These are phyloP conservation scores for Pseudogymnoascus sp. DNA, from an alignment of 2,329 filamentous ascomycete species.

Conservation along the genomic window DNA sequence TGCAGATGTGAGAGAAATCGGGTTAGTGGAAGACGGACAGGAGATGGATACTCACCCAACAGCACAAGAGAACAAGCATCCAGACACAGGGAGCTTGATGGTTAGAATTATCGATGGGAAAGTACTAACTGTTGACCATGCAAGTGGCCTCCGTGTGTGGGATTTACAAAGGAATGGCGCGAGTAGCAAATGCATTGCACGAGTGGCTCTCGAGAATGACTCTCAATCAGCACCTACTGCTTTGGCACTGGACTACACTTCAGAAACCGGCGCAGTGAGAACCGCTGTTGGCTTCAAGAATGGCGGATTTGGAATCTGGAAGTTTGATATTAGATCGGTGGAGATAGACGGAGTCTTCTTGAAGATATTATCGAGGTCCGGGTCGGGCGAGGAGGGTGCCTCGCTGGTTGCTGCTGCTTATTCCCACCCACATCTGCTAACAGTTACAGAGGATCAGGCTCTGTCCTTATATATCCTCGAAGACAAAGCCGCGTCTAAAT, in stretches of 20 bases:
- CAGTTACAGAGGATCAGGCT: constrained; percentile 65
- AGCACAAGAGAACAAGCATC: constrained; percentile 28
- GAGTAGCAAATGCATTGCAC: constrained; percentile 40
- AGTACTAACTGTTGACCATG: constrained; percentile 66
- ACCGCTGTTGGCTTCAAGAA: constrained; percentile 63
- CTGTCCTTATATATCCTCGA: constrained; percentile 60
- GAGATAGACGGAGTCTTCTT: constrained; percentile 16
- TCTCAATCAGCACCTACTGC: constrained; percentile 14
- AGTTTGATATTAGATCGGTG: constrained; percentile 38
- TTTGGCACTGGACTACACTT: constrained; percentile 11
- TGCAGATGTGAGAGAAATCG: constrained; percentile 71
- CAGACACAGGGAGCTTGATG: constrained; percentile 51
- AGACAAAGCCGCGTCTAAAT: background rate
- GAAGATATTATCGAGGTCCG: constrained; percentile 19
- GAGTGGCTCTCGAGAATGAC: background rate
- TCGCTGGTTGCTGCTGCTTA: constrained; percentile 62
- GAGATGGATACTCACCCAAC: background rate
- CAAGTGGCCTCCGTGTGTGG: constrained; percentile 70
- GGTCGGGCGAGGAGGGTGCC: constrained; percentile 21
- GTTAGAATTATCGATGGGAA: constrained; percentile 71
- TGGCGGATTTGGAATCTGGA: constrained; percentile 65
- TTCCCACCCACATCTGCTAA: constrained; percentile 67
- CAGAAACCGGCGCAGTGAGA: constrained; percentile 41
- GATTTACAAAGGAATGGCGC: constrained; percentile 55
- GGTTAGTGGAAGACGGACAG: constrained; percentile 41